These are phyloP conservation scores for Haplosporangium gracile DNA, from an alignment of 192 early-diverging fungal species.

Conservation along the genomic window DNA sequence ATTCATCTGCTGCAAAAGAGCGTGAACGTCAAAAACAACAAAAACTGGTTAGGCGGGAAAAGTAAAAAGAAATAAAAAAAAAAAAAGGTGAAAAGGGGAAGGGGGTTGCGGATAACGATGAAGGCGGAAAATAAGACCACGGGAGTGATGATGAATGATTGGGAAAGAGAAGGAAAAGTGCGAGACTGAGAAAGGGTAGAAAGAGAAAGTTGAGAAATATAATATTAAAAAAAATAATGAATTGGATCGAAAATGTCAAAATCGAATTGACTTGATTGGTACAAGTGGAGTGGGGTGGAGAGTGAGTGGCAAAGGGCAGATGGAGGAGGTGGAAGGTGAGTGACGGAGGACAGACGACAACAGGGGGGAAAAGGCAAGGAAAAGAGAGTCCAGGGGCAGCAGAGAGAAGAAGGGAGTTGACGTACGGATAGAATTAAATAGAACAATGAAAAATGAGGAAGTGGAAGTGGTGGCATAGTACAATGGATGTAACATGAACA, in stretches of 20 bases:
- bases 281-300: not conserved
- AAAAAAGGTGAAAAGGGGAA: too few relatives aligned
- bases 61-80: too few relatives aligned
- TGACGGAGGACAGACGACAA: not conserved
- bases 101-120: too few relatives aligned
- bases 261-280: slow-evolving; percentile 1
- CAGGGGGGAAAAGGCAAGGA: not conserved
- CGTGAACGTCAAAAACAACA: too few relatives aligned
- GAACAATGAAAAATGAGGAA: too few relatives aligned
- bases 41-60: too few relatives aligned
- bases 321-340: not conserved
- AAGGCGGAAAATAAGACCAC: too few relatives aligned
- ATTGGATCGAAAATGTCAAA: not conserved
- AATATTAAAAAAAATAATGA: not conserved
- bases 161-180: not conserved
- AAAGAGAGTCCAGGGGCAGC: not conserved
- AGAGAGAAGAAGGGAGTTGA: not conserved
- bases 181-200: not conserved
- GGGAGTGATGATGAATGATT: too few relatives aligned
- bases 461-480: too few relatives aligned
- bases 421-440: not conserved
- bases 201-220: not conserved
- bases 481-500: too few relatives aligned
- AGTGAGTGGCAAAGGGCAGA: not conserved
- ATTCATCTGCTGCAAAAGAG: too few relatives aligned